phyloP scores from a whole-genome alignment of 2,329 filamentous ascomycete species.

The Xylariomycetidae sp. region DNA sequence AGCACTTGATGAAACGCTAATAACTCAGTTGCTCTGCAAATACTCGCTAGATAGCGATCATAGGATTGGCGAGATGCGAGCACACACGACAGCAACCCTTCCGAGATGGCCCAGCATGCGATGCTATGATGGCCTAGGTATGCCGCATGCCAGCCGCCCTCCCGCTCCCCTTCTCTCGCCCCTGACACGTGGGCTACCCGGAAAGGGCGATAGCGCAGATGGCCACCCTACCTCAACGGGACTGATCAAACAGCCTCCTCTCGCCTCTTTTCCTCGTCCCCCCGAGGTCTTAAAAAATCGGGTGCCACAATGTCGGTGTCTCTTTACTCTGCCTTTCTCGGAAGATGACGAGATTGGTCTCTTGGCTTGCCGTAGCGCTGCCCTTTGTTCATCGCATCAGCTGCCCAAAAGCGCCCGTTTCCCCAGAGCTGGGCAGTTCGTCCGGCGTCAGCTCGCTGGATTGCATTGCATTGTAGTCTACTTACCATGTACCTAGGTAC shows the following conservation, averaged over 20 bases:
- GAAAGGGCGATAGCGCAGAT: conserved; percentile 15
- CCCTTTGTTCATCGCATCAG: conserved; percentile 1
- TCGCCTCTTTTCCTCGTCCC: conserved; percentile 12
- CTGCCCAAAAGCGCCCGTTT: not conserved
- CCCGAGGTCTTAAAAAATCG: conserved; percentile 13
- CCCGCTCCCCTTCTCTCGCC: no score
- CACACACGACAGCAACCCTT: no score
- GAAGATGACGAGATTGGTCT: conserved; percentile 26
- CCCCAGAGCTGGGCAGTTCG: no score
- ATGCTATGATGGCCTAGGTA: no score
- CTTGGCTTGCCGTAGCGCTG: no score
- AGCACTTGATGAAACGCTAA: conserved; percentile 15
- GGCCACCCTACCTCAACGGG: conserved; percentile 16
- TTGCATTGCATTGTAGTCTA: no score
- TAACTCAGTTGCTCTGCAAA: conserved; percentile 8
- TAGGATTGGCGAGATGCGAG: conserved; percentile 10
- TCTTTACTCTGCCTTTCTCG: conserved; percentile 23
- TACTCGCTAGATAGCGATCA: conserved; percentile 9
- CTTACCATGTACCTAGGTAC: no score
- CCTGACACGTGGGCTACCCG: conserved; percentile 23
- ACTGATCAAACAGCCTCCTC: conserved; percentile 14
- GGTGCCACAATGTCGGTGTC: conserved; percentile 26
- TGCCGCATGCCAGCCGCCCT: no score
- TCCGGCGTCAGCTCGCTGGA: no score
- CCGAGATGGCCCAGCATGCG: not conserved